Evolutionary conservation across 208 protist species (phyloP).

Genomic region (Leishmania lainsoni): DNA sequence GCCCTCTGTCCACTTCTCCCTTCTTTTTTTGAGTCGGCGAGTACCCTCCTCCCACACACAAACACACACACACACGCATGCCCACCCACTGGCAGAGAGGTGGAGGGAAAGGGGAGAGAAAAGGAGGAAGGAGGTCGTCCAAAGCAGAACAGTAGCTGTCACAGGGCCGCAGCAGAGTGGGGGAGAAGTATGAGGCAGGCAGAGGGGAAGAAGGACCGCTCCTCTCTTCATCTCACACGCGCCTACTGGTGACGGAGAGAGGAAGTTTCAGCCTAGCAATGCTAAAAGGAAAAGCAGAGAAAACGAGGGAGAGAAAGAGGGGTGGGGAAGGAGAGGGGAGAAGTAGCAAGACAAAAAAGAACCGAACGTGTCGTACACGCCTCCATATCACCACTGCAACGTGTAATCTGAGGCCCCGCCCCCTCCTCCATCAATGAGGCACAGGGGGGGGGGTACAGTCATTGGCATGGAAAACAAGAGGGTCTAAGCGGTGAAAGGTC

Average conservation of each 20-base stretch:
- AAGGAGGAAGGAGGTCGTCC: neutral
- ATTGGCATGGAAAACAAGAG: neutral
- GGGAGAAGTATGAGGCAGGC: neutral
- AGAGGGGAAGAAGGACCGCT: neutral
- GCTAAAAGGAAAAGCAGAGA: neutral
- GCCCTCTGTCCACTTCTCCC: neutral
- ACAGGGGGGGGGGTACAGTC: neutral
- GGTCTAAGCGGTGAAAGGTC: neutral
- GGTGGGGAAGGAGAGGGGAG: neutral
- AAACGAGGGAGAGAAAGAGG: neutral
- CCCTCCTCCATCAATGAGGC: neutral
- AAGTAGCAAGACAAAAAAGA: neutral
- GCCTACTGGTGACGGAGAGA: conserved; percentile 6
- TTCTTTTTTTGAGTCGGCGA: neutral
- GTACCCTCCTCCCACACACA: neutral
- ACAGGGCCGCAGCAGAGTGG: neutral
- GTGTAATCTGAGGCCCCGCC: neutral
- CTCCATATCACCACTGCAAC: neutral
- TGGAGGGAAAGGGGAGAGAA: neutral
- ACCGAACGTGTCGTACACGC: neutral
- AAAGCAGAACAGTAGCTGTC: neutral
- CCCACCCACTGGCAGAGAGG: neutral
- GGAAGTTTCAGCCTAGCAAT: neutral
- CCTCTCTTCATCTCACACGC: neutral
- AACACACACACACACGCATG: neutral